A percentile compares a stretch with the other conserved stretches of the same genome.
phyloP scores from a whole-genome alignment of 495 filamentous ascomycete genomes.

The Neurospora sp. region DNA sequence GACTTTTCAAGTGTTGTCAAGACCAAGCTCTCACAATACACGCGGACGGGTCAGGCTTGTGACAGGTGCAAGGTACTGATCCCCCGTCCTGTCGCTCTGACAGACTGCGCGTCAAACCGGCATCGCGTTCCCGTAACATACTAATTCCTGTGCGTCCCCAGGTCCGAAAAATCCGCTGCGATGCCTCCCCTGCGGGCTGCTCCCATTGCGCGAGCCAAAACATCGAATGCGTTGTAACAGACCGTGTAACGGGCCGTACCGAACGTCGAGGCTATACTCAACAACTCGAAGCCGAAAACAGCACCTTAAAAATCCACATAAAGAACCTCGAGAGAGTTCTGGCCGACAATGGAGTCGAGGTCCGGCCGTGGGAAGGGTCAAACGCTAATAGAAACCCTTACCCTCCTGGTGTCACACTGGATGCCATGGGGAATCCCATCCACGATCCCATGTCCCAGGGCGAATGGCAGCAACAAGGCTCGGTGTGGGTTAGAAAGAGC shows the following conservation, averaged over 20 bases:
- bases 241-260: constrained; percentile 76
- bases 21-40: constrained; percentile 51
- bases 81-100: constrained; percentile 1
- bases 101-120: neutral
- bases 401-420: constrained; percentile 17
- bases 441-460: constrained; percentile 19
- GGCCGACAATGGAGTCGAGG: constrained; percentile 26
- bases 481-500: constrained; percentile 40
- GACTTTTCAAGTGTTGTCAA: constrained; percentile 61
- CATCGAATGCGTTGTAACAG: constrained; percentile 69
- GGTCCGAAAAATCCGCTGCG: constrained; percentile 80
- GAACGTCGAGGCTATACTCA: constrained; percentile 66
- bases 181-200: constrained; percentile 61
- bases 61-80: constrained; percentile 75
- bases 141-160: constrained; percentile 19
- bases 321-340: constrained; percentile 40
- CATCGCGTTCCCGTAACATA: neutral
- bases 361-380: constrained; percentile 26
- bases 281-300: constrained; percentile 49
- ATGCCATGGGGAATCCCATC: constrained; percentile 19
- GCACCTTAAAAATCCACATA: constrained; percentile 39
- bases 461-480: constrained; percentile 36
- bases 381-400: constrained; percentile 18
- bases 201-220: constrained; percentile 61
- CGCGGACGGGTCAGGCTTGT: constrained; percentile 77